Evolutionary conservation across 1,284 basidiomycete species (phyloP), one percentile per base, ranked within the genome.

Genomic region (Pterulicium gracile): DNA sequence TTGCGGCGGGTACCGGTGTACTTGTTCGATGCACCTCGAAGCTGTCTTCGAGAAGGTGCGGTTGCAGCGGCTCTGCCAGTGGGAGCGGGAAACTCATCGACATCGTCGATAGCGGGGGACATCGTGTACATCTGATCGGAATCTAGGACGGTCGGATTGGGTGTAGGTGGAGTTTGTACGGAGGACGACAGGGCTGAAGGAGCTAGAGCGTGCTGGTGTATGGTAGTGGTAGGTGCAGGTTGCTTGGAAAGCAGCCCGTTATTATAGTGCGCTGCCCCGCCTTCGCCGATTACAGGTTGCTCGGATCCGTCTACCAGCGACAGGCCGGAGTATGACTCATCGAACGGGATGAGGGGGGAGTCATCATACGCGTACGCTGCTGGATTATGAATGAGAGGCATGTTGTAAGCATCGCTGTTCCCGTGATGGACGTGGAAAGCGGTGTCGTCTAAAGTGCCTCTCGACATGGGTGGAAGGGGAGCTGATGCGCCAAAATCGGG

Each of bases 1-100:
- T 43, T 43, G 42, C 42, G 42, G 20, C 42, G 42, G 20, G 42
- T 43, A 17, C 42, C 42, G 23, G 13, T 43, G 20, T 39, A 39
- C 15, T 39, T 39, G 7, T 5, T 39, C 5, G 36, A 17, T 15
- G 4, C 5, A 7, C n/a, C n/a, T 39, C 36, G 5, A 17, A 18
- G 5, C 36, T 10, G 7, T 18, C 36, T 7, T 39, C n/a, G 7
- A 7, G 15, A 7, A 32, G 7, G 27, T n/a, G n/a, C n/a, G n/a
- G 10, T 32, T 7, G n/a, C 7, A 7, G 36, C 5, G 4, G 36
- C 36, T 15, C n/a, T 7, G 4, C 15, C 15, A 7, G 36, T 10
- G 4, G 36, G 4, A 17, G 36, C 19, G 5, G 36, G 36, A 18
- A 39, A 39, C 36, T 39, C 36, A 18, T 39, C n/a, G n/a, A 39